Evolutionary conservation across 1,284 basidiomycete species (phyloP).

Genomic region (Wallemia hederae): DNA sequence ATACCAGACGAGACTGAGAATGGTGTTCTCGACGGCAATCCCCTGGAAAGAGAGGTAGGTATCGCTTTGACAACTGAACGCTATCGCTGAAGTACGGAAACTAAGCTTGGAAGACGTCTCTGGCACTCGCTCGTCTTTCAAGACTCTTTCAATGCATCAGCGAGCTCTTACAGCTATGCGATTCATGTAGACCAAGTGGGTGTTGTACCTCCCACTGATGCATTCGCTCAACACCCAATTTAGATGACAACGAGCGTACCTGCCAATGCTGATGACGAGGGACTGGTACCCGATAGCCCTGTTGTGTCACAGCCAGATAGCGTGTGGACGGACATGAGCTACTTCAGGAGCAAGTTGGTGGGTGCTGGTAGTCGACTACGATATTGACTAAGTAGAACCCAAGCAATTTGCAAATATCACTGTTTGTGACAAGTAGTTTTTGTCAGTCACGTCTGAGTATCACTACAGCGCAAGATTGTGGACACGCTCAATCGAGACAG

Average conservation of each 20-base stretch:
- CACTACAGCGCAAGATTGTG: neutral
- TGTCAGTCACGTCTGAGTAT: neutral
- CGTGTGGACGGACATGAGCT: constrained; percentile 1
- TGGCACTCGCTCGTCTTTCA: constrained; percentile 1
- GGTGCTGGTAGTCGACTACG: neutral
- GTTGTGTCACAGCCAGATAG: neutral
- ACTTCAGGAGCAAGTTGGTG: neutral
- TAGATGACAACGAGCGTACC: neutral
- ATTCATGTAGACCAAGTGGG: neutral
- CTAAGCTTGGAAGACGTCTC: neutral
- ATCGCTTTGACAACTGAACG: no score
- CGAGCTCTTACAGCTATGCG: constrained; percentile 1
- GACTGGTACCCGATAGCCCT: neutral
- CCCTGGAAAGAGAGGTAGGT: neutral
- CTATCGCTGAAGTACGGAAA: neutral
- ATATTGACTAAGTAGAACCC: neutral
- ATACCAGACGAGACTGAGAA: neutral
- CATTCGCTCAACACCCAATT: neutral
- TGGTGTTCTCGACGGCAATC: neutral
- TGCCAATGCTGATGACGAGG: neutral
- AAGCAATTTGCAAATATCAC: neutral
- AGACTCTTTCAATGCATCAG: neutral
- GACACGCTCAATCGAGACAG: neutral
- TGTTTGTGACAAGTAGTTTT: neutral
- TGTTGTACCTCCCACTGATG: neutral